Evolutionary conservation across 192 early-diverging fungal species (phyloP), one percentile per base, ranked within the genome.

Genomic region (Coemansia sp.): DNA sequence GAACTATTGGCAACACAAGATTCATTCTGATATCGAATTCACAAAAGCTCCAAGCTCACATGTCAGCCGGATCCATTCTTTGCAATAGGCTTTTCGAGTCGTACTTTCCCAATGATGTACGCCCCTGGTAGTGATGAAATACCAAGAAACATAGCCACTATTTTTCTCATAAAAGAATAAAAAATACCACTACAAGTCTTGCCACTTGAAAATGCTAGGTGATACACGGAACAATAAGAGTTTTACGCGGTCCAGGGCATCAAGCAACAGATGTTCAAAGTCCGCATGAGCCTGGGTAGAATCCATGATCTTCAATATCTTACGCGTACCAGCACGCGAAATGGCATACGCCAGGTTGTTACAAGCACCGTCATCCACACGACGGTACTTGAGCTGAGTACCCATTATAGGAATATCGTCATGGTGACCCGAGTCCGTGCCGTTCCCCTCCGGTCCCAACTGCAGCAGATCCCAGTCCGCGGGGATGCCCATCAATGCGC

Each of bases 401-500:
- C 72, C 66, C 42, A 64, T 66, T 51, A 82, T 76, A 32, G 64
- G 71, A 9, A 82, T 69, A 44, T 71, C 75, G 27, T 82, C 80
- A 48, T 82, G 80, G 45, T 53, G 75, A 11, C 80, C 80, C 32
- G 80, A 77, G 67, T 82, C 80, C 2, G 80, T 77, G 21, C 80
- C 75, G 23, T 82, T 82, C 10, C 65, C 59, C 10, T 62, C 63
- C 21, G 80, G 80, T 4, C 80, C 80, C 7, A 82, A 61, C 68
- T 77, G 80, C n/a, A 82, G 64, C 44, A 82, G 51, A 19, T 77
- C 80, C 80, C 80, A 82, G 72, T 82, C 80, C 17, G 75, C 75
- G 5, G 80, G 80, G 5, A 82, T 67, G 14, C 19, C 68, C 63
- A 58, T 59, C 57, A 82, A 69, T 63, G 75, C 75, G 66, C 75